phyloP scores from a whole-genome alignment of 257 asterid species.

The Linderniella brevidens region DNA sequence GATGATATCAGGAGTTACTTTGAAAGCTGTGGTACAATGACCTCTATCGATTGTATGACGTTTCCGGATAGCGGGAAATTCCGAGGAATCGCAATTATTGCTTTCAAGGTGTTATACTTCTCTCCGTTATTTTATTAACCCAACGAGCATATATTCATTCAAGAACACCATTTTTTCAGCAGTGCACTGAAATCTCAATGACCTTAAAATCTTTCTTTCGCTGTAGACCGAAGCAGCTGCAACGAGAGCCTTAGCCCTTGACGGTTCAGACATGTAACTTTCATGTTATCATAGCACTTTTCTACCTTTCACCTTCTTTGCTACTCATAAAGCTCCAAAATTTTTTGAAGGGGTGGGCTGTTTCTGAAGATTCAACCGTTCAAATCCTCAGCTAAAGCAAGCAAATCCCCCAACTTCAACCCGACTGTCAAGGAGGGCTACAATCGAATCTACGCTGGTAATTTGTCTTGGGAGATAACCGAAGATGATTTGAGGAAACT shows the following conservation, averaged over 20 bases:
- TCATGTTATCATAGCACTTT: slow-evolving; percentile 1
- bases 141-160: background rate
- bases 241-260: slow-evolving; percentile 77
- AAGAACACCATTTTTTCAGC: background rate
- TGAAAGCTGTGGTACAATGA: slow-evolving; percentile 86
- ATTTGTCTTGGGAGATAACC: slow-evolving; percentile 74
- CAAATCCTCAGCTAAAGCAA: slow-evolving; percentile 30
- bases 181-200: background rate
- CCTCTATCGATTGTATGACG: slow-evolving; percentile 62
- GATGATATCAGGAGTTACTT: slow-evolving; percentile 90
- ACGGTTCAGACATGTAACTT: slow-evolving; percentile 88
- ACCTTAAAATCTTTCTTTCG: slow-evolving; percentile 10
- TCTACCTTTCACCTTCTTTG: no score
- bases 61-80: slow-evolving; percentile 90
- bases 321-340: no score
- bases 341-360: slow-evolving; percentile 64
- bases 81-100: slow-evolving; percentile 90
- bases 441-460: slow-evolving; percentile 74
- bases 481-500: slow-evolving; percentile 58
- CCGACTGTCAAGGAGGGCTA: slow-evolving; percentile 65
- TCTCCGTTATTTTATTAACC: background rate
- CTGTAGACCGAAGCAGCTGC: slow-evolving; percentile 90
- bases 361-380: slow-evolving; percentile 70
- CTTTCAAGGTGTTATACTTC: slow-evolving; percentile 41
- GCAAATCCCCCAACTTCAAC: slow-evolving; percentile 35